Percentiles rank a stretch among this genome's conserved stretches.
phyloP scores from a whole-genome alignment of 2,329 filamentous ascomycete genomes.

The Pseudogymnoascus sp. region DNA sequence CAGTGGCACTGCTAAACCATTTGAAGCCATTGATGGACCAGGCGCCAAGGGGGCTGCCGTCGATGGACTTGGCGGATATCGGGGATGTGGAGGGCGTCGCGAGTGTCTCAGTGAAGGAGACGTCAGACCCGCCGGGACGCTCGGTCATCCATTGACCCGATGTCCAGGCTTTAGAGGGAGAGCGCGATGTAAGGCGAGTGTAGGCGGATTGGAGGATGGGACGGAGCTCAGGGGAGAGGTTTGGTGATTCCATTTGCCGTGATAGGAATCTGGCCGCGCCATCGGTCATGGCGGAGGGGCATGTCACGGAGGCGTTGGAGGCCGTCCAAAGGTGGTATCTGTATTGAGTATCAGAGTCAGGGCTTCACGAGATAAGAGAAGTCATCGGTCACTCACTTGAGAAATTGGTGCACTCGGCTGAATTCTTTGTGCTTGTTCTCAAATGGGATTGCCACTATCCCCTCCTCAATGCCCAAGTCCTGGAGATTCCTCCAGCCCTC shows the following conservation, averaged over 20 bases:
- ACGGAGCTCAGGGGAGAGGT: slow-evolving; percentile 26
- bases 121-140: slow-evolving; percentile 59
- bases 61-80: slow-evolving; percentile 16
- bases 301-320: slow-evolving; percentile 25
- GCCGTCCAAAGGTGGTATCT: slow-evolving; percentile 11
- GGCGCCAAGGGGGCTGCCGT: slow-evolving; percentile 39
- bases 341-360: slow-evolving; percentile 12
- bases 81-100: slow-evolving; percentile 32
- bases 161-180: slow-evolving; percentile 52
- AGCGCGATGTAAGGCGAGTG: slow-evolving; percentile 43
- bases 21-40: slow-evolving; percentile 62
- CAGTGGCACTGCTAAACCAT: slow-evolving; percentile 62
- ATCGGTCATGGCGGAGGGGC: slow-evolving; percentile 60
- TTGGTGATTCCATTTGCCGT: slow-evolving; percentile 31
- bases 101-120: slow-evolving; percentile 58
- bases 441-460: slow-evolving; percentile 27
- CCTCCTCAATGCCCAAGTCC: slow-evolving; percentile 48
- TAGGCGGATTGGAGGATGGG: slow-evolving; percentile 45
- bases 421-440: slow-evolving; percentile 36
- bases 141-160: slow-evolving; percentile 76
- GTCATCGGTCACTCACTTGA: slow-evolving; percentile 30
- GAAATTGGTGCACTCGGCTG: slow-evolving; percentile 51
- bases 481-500: slow-evolving; percentile 60
- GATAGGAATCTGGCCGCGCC: slow-evolving; percentile 47
- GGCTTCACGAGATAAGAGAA: neutral